Percentiles rank a stretch among this genome's conserved stretches.
Evolutionary conservation across 768 basidiomycete species (phyloP).

Genomic region (Mycena venus): DNA sequence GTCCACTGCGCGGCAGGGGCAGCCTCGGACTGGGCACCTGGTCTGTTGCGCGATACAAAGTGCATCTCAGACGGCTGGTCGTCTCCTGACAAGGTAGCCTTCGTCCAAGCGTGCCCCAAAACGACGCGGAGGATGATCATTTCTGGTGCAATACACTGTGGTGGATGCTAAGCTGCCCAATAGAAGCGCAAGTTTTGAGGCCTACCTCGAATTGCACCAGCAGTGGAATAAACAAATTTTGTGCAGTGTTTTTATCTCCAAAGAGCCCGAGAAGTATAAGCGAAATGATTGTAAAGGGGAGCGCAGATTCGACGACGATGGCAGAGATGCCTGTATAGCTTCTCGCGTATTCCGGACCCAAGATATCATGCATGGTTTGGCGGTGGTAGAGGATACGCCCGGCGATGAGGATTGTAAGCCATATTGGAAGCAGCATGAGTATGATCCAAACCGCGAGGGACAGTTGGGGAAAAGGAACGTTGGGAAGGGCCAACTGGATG

Average conservation of each 20-base stretch:
- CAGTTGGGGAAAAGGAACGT: slow-evolving; percentile 42
- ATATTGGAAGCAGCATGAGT: slow-evolving; percentile 46
- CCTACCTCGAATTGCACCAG: slow-evolving; percentile 40
- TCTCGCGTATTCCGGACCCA: slow-evolving; percentile 42
- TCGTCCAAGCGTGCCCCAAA: slow-evolving; percentile 46
- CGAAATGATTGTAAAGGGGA: slow-evolving; percentile 50
- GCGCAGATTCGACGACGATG: slow-evolving; percentile 50
- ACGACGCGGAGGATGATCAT: slow-evolving; percentile 50
- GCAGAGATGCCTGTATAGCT: slow-evolving; percentile 48
- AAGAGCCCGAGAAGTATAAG: slow-evolving; percentile 41
- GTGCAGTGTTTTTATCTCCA: slow-evolving; percentile 33
- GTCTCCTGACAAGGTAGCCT: slow-evolving; percentile 32
- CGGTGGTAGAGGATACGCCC: slow-evolving; percentile 47
- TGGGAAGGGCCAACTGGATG: slow-evolving; percentile 45
- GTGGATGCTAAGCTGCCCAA: neutral
- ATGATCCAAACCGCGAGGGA: slow-evolving; percentile 49
- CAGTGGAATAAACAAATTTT: slow-evolving; percentile 41
- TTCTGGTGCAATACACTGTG: slow-evolving; percentile 49
- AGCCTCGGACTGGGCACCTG: neutral
- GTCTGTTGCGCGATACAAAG: neutral
- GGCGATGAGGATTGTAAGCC: slow-evolving; percentile 47
- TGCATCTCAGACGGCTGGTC: slow-evolving; percentile 9
- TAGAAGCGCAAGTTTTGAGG: neutral
- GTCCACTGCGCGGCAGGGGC: neutral
- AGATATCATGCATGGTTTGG: slow-evolving; percentile 30